These are phyloP conservation scores for Yamadazyma songkhlaensis DNA, from an alignment of 1,139 yeast species.

Conservation along the genomic window DNA sequence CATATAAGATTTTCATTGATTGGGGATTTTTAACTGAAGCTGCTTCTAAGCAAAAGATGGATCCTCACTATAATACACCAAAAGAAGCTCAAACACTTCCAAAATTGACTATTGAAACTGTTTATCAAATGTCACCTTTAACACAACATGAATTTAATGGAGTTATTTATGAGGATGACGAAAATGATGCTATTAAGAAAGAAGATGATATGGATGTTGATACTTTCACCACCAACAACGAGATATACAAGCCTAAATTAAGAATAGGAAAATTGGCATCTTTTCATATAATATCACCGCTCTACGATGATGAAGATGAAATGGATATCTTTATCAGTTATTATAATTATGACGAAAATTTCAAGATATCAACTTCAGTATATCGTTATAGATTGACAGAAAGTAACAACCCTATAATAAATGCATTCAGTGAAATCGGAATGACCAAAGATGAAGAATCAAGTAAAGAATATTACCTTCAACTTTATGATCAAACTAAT, in stretches of 20 bases:
- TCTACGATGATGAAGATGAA: conserved; percentile 29
- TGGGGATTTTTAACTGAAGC: conserved; percentile 61
- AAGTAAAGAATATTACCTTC: conserved; percentile 13
- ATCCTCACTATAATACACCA: conserved; percentile 54
- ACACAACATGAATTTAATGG: conserved; percentile 15
- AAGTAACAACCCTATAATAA: conserved; percentile 23
- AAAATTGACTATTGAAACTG: conserved; percentile 18
- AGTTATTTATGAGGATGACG: conserved; percentile 19
- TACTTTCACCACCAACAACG: conserved; percentile 1
- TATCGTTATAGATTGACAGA: conserved; percentile 36
- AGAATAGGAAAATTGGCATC: conserved; percentile 19
- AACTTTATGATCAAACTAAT: conserved; percentile 22
- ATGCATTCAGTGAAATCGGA: conserved; percentile 34
- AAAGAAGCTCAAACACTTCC: conserved; percentile 32
- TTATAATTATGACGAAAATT: conserved; percentile 20
- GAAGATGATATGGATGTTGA: conserved; percentile 13
- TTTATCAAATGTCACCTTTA: conserved; percentile 31
- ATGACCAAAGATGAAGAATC: conserved; percentile 18
- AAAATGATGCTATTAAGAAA: conserved; percentile 8
- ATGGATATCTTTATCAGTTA: conserved; percentile 39
- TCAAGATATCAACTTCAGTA: conserved; percentile 24
- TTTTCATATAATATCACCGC: conserved; percentile 46
- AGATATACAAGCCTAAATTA: conserved; percentile 14
- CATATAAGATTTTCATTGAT: conserved; percentile 49
- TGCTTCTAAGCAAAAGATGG: conserved; percentile 45